phyloP scores from a whole-genome alignment of 2,329 filamentous ascomycete species.

The Amylocarpus encephaloides region DNA sequence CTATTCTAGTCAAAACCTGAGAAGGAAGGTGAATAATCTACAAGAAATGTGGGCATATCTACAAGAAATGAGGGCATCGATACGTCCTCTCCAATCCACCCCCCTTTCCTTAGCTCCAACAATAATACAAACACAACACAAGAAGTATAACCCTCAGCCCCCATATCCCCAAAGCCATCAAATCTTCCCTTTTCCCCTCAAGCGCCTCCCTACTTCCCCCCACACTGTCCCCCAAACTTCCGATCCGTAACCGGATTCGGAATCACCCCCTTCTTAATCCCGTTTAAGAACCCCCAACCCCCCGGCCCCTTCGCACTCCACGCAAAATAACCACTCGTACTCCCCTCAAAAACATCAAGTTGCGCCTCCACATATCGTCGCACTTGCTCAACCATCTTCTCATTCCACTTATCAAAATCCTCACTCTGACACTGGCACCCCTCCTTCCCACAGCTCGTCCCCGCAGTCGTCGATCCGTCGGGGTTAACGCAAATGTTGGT shows the following conservation, averaged over 20 bases:
- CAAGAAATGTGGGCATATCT: too few species aligned
- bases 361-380: constrained; percentile 37
- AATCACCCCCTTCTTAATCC: constrained; percentile 33
- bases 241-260: constrained; percentile 30
- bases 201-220: constrained; percentile 6
- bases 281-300: constrained; percentile 35
- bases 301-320: constrained; percentile 36
- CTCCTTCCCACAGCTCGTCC: constrained; percentile 26
- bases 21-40: too few species aligned
- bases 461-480: constrained; percentile 33
- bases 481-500: constrained; percentile 37
- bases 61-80: too few species aligned
- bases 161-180: neutral
- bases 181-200: constrained; percentile 2
- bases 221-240: constrained; percentile 21
- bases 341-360: constrained; percentile 35
- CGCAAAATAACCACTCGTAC: constrained; percentile 35
- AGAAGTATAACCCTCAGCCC: too few species aligned
- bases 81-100: too few species aligned
- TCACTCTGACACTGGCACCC: constrained; percentile 36
- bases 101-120: too few species aligned
- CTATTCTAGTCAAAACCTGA: too few species aligned
- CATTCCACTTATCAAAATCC: constrained; percentile 31
- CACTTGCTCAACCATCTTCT: constrained; percentile 31
- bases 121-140: too few species aligned